Percentiles rank a stretch among this genome's conserved stretches.
These are phyloP conservation scores for Anastatica hierochuntica DNA, from an alignment of 345 rosid species.

Conservation along the genomic window DNA sequence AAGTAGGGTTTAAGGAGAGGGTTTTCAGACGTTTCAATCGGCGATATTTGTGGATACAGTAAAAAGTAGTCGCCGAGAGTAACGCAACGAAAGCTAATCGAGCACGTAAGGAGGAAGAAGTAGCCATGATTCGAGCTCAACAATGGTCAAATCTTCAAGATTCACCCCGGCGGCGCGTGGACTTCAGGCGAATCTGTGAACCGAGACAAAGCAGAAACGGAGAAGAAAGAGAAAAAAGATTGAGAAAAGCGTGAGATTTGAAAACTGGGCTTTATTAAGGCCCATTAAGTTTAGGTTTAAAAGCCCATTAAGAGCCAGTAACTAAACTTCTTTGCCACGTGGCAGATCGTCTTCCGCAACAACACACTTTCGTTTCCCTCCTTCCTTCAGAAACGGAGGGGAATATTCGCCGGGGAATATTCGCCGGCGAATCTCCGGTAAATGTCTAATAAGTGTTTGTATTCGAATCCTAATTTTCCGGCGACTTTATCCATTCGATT, in stretches of 20 bases:
- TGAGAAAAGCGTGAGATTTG: conserved; percentile 8
- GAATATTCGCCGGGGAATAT: conserved; percentile 18
- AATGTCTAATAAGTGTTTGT: no score
- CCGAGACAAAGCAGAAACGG: background rate
- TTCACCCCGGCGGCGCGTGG: conserved; percentile 23
- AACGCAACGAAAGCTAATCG: conserved; percentile 61
- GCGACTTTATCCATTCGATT: conserved; percentile 23
- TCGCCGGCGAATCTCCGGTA: conserved; percentile 26
- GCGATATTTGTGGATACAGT: conserved; percentile 74
- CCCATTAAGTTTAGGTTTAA: background rate
- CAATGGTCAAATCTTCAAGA: background rate
- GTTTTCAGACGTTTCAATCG: conserved; percentile 39
- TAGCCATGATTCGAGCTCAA: conserved; percentile 8
- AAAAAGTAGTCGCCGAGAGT: conserved; percentile 75
- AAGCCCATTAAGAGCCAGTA: conserved; percentile 4
- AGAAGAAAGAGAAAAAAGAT: background rate
- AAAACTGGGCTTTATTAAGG: conserved; percentile 7
- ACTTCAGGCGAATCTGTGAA: background rate
- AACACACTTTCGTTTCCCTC: conserved; percentile 20
- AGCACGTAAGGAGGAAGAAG: conserved; percentile 39
- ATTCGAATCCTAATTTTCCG: conserved; percentile 10
- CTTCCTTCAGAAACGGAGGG: no score
- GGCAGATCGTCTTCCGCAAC: conserved; percentile 13
- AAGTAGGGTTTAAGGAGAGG: conserved; percentile 29
- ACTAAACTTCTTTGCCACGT: no score